Evolutionary conservation across 179 eudicot genomes (phyloP).

Genomic region (Spergularia azorica): DNA sequence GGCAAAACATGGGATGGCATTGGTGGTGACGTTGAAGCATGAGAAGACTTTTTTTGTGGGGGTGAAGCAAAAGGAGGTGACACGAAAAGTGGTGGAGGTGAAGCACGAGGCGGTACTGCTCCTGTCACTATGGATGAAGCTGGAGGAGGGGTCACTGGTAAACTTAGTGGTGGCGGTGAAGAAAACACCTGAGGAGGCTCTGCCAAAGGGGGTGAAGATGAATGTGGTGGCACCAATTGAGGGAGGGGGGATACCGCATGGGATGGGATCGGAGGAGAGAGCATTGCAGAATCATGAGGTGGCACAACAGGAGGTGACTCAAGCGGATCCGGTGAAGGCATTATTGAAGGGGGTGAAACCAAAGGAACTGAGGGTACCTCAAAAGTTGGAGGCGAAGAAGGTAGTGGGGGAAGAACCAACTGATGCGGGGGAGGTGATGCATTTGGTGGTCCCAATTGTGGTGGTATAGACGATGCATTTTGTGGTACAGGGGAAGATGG

Average conservation of each 20-base stretch:
- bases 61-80: conserved; percentile 21
- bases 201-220: conserved; percentile 29
- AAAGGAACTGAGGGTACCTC: neutral
- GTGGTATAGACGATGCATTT: conserved; percentile 13
- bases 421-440: conserved; percentile 11
- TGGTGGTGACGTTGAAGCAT: conserved; percentile 21
- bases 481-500: neutral
- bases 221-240: conserved; percentile 23
- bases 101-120: conserved; percentile 26
- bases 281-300: conserved; percentile 22
- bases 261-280: conserved; percentile 25
- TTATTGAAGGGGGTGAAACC: conserved; percentile 9
- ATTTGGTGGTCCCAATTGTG: conserved; percentile 8
- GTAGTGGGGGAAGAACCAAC: conserved; percentile 1
- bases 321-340: neutral
- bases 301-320: conserved; percentile 6
- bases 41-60: conserved; percentile 11
- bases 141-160: conserved; percentile 28
- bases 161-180: conserved; percentile 29
- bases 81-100: conserved; percentile 23
- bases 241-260: conserved; percentile 24
- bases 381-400: conserved; percentile 16
- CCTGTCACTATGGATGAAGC: conserved; percentile 15
- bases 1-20: conserved; percentile 31
- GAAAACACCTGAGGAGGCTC: conserved; percentile 16